These are phyloP conservation scores for Lanzia echinophila DNA, from an alignment of 2,329 filamentous ascomycete genomes.

Conservation along the genomic window DNA sequence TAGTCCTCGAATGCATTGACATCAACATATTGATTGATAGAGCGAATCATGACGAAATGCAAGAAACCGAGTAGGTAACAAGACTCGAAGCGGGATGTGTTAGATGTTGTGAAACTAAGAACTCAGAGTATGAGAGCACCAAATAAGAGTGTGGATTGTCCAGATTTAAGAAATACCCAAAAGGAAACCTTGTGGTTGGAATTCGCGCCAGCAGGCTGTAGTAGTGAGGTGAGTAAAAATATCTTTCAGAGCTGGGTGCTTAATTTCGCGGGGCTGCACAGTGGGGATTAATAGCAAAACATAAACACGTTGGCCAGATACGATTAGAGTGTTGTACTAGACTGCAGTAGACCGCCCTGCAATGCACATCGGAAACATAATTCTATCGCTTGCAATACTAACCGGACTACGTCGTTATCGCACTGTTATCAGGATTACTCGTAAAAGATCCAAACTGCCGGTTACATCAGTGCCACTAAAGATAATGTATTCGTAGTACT, in stretches of 20 bases:
- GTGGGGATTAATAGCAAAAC: not conserved
- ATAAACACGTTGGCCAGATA: not conserved
- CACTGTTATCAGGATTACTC: too few species aligned
- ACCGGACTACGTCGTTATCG: not conserved
- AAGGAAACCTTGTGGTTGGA: not conserved
- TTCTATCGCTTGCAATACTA: too few species aligned
- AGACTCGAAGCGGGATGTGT: not conserved
- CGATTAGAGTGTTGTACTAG: not conserved
- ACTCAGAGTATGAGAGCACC: not conserved
- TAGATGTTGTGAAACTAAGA: not conserved
- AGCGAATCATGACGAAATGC: conserved; percentile 16
- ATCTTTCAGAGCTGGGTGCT: not conserved
- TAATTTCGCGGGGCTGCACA: not conserved
- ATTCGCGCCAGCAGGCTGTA: too few species aligned
- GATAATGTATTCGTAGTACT: too few species aligned
- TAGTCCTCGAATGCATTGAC: conserved; percentile 43
- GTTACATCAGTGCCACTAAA: too few species aligned
- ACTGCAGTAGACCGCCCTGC: not conserved
- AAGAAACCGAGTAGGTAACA: not conserved
- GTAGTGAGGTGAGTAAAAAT: not conserved
- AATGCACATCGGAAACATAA: not conserved
- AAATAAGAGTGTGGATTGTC: not conserved
- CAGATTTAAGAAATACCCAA: not conserved
- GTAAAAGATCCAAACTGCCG: too few species aligned
- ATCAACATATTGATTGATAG: conserved; percentile 43